Evolutionary conservation across 495 filamentous ascomycete species (phyloP), one percentile per base, ranked within the genome.

Genomic region (Tuber magnatum): DNA sequence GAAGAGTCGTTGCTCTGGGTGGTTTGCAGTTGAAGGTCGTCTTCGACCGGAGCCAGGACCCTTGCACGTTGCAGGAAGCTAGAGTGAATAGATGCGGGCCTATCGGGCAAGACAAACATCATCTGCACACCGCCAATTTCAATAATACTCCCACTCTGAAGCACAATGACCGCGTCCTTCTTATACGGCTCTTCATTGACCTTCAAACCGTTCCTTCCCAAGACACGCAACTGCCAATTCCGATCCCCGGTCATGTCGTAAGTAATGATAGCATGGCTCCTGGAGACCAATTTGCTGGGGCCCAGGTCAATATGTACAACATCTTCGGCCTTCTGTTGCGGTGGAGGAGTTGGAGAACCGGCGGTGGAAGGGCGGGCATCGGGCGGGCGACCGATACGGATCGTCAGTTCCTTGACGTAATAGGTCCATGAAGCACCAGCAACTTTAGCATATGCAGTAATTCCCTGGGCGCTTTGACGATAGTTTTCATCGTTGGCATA

Each of bases 391-490:
- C 95, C 95, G 78, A 99, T 97, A 75, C 91, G 91, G 81, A 97
- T 88, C 73, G 88, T 87, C 69, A 94, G 87, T 41, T 89, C 89
- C 77, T 91, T 92, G 77, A 98, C 90, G 83, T 94, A 97, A 84
- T 93, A 99, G 16, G 94, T 97, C 95, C 95, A 99, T 80, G 93
- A 91, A 73, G 89, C 88, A 46, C 94, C 95, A 51, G 93, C 90
- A 76, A 99, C 91, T 84, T 97, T 97, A 24, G 95, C 95, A 83
- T 94, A 99, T 32, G 96, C 95, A 80, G 91, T 89, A 78, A 94
- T 91, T 41, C 90, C 91, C 73, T 91, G 88, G 56, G 86, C 86
- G 73, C 90, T 90, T 76, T 92, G 89, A 71, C 87, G 86, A 82
- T 91, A 90, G 77, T 91, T 89, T 74, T 92, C 86, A 73, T 86